A percentile compares a stretch with the other conserved stretches of the same genome.
Conservation (phyloP, 176 grass and related monocot species). For the Guadua angustifolia region DNA sequence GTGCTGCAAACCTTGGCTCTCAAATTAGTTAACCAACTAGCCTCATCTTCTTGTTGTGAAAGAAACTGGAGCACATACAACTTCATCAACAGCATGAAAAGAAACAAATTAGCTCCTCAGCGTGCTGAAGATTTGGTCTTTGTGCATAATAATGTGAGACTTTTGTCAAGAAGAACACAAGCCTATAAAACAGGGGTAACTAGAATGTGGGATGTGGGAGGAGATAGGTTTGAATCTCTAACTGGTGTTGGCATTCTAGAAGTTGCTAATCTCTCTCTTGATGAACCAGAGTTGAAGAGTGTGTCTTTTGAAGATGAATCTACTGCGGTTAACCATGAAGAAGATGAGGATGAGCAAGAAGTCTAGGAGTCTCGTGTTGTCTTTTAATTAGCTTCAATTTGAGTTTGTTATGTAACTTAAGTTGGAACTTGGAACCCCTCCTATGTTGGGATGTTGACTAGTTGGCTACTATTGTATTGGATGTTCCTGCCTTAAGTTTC, state of each 20-base stretch:
- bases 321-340: neutral
- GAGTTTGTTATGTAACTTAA: no score
- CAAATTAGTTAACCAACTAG: constrained; percentile 25
- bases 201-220: neutral
- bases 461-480: no score
- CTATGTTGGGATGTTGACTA: no score
- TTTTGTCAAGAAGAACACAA: neutral
- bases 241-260: neutral
- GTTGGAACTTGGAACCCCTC: no score
- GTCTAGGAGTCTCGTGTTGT: neutral
- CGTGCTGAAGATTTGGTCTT: constrained; percentile 29
- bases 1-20: constrained; percentile 24
- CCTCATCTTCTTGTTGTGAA: constrained; percentile 32
- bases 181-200: neutral
- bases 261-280: neutral
- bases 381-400: no score
- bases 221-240: constrained; percentile 8
- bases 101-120: constrained; percentile 24
- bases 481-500: no score
- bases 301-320: neutral
- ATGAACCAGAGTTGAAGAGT: neutral
- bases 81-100: constrained; percentile 7
- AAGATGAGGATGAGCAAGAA: neutral
- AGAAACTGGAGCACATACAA: constrained; percentile 39
- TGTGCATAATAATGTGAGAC: constrained; percentile 35